Base-by-base conservation (phyloP, 139 green algal species). In the Ettlia oleoabundans region DNA sequence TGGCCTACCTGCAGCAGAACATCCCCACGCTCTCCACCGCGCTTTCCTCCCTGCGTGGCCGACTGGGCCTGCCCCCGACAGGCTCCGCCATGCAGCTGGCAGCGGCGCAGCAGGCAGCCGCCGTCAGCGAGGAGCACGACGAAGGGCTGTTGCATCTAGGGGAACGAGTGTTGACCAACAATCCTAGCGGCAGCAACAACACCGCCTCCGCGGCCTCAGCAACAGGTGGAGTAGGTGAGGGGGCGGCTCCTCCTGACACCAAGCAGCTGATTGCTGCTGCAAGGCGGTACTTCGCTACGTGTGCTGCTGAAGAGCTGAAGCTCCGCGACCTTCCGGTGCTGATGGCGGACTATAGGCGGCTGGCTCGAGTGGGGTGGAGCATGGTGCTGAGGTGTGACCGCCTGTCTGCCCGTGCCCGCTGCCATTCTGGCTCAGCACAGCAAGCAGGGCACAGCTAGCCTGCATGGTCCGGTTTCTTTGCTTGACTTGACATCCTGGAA, bases 321-420 rank as follows among this genome's bases (percentile, higher is more conserved):
- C 68, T 86, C 15, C 67, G 73, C 0, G 74, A 82, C 24, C 52
- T 87, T 51, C 76, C 66, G 0, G 72, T 81, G 35, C 73, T 87
- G 35, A 79, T 87, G 83, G 79, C 65, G 2, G 83, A 87, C 32
- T 87, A 87, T 51, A 37, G 83, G 37, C 51, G 75, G 35, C 78
- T 87, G 71, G 83, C 83, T 2, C 38, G 65, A 5, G 26, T 76
- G 47, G 83, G 83, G 0, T 87, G 82, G 82, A 47, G 28, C 33
- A 35, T 72, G 71, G 15, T 76, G 63, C 47, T 86, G 2, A 70
- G 73, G 73, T 80, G 71, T 5, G 66, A 19, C 3, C 3, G 6
- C 4, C 2, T 10, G 33, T 40, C 33, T 10, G 5, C 41, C 35
- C 35, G 33, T 13, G 2, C 1, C 2, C 3, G 40, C 30, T 69